Evolutionary conservation across 768 basidiomycete species (phyloP), one percentile per base, ranked within the genome.

Genomic region (Rhodotorula taiwanensis): DNA sequence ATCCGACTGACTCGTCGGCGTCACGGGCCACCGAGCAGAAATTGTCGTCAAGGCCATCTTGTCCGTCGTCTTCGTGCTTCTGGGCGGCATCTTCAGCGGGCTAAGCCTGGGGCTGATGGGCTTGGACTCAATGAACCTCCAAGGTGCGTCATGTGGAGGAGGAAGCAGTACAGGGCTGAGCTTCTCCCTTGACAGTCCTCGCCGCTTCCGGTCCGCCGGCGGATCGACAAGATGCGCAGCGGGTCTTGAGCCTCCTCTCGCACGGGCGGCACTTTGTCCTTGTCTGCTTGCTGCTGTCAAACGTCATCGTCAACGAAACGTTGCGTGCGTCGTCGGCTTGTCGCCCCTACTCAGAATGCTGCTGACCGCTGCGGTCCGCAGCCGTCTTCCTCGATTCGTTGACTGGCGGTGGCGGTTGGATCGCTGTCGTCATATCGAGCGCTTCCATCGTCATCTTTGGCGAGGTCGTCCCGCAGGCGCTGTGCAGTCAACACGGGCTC

Each of bases 41-140:
- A n/a, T n/a, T n/a, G n/a, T n/a, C n/a, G 43, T 77, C 61, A 88
- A 89, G 74, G 76, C 94, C 39, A 60, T 81, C 31, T 76, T 89
- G 55, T 88, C 88, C 56, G 78, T 77, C 15, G 74, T 76, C 5
- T 79, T 97, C 27, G 90, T 97, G 13, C 76, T 97, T 1, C 78
- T 83, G 0, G 93, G 93, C 6, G 93, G 93, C 57, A 85, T 91
- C 9, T 95, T 97, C 74, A 88, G 91, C 25, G 93, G 93, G 0
- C 42, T 67, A 3, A 50, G 43, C 1, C 56, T 66, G 7, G 65
- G 65, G 18, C 14, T 66, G 28, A 66, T 66, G 65, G 60, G 66
- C 1, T 51, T 67, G 34, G 57, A 61, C 60, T 21, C 39, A 23
- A 60, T 48, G 39, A 64, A 69, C 28, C 50, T 56, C 23, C 47